A percentile compares a stretch with the other conserved stretches of the same genome.
Evolutionary conservation across 139 green algal genomes (phyloP).

Genomic region (Zygnema cylindricum): DNA sequence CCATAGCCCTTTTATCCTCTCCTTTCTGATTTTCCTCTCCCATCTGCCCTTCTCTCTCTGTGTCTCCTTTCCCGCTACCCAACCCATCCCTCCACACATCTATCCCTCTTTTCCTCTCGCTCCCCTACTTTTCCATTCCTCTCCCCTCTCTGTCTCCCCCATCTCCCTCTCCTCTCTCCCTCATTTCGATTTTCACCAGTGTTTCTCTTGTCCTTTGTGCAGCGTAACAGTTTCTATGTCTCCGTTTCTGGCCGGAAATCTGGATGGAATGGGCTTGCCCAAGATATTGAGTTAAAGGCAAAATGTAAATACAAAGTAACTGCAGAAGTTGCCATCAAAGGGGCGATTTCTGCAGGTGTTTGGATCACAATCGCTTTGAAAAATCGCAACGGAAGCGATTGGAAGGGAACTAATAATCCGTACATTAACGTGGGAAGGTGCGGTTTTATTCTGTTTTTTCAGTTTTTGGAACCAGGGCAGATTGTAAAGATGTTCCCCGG

Average conservation of each 20-base stretch:
- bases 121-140: too few relatives aligned
- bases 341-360: background rate
- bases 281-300: constrained; percentile 20
- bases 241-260: background rate
- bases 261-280: constrained; percentile 26
- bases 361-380: background rate
- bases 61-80: too few relatives aligned
- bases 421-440: background rate
- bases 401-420: background rate
- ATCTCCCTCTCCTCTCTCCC: background rate
- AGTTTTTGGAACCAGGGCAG: too few relatives aligned
- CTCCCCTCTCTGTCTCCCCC: too few relatives aligned
- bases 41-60: background rate
- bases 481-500: too few relatives aligned
- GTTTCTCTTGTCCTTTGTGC: background rate
- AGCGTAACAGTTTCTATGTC: background rate
- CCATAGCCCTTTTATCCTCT: too few relatives aligned
- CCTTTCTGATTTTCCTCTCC: too few relatives aligned
- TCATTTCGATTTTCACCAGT: background rate
- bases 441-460: too few relatives aligned
- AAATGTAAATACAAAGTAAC: constrained; percentile 4
- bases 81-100: too few relatives aligned
- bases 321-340: constrained; percentile 5
- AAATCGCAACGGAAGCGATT: background rate
- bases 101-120: background rate